These are phyloP conservation scores for Gamsiella multidivaricata DNA, from an alignment of 192 early-diverging fungal genomes.

Conservation along the genomic window DNA sequence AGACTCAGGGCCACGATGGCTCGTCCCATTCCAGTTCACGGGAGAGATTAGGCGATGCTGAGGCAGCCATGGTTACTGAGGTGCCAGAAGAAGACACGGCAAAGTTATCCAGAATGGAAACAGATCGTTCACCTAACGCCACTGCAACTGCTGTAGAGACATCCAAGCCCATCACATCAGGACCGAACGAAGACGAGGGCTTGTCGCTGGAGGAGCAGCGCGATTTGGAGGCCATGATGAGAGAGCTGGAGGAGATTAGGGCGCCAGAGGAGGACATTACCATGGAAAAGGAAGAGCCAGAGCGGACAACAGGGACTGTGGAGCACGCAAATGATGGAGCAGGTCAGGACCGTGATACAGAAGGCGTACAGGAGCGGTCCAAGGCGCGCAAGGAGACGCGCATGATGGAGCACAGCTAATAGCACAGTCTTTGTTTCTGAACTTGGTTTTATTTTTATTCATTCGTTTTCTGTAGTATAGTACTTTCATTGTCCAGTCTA, in stretches of 20 bases:
- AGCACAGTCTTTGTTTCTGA: no score
- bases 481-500: no score
- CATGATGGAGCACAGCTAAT: constrained; percentile 17
- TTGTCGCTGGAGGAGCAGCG: constrained; percentile 4
- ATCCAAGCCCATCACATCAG: not conserved
- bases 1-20: no score
- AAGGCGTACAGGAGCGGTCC: not conserved
- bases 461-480: no score
- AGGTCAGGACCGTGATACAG: not conserved
- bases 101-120: not conserved
- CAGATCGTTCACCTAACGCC: not conserved
- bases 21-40: not conserved
- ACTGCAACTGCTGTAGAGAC: not conserved
- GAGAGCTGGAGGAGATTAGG: constrained; percentile 19
- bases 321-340: not conserved
- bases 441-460: no score
- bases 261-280: constrained; percentile 8
- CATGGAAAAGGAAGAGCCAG: not conserved
- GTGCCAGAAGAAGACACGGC: not conserved
- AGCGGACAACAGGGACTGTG: not conserved
- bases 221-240: constrained; percentile 11
- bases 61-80: not conserved
- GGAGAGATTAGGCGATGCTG: not conserved
- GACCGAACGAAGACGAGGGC: not conserved
- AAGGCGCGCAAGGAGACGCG: constrained; percentile 12